Evolutionary conservation across 768 basidiomycete species (phyloP).

Genomic region (Auricularia sp.): DNA sequence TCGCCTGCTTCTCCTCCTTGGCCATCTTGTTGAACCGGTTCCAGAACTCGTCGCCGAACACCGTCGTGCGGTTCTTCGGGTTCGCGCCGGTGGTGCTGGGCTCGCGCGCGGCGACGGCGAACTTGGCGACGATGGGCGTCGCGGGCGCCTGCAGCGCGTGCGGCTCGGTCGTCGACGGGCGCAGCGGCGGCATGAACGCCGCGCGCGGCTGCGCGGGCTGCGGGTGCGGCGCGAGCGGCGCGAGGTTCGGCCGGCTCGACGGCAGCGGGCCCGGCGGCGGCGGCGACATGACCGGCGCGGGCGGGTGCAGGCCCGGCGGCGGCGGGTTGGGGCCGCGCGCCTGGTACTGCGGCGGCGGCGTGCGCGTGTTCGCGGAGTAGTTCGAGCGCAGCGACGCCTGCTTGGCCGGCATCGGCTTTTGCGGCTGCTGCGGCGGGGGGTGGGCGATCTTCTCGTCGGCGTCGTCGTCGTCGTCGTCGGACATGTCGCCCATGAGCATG

Average conservation of each 20-base stretch:
- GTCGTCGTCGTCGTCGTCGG: conserved; percentile 37
- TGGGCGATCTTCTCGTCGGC: conserved; percentile 26
- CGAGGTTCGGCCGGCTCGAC: background rate
- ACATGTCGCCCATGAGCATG: conserved; percentile 34
- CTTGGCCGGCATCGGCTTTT: background rate
- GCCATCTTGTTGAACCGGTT: conserved; percentile 77
- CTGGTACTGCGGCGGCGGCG: conserved; percentile 10
- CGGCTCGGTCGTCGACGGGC: conserved; percentile 24
- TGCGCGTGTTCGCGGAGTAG: conserved; percentile 2
- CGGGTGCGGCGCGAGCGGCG: background rate
- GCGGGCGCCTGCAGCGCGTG: conserved; percentile 70
- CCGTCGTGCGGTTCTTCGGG: conserved; percentile 44
- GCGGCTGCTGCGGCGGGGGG: background rate
- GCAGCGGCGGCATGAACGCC: conserved; percentile 1
- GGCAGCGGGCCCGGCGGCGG: background rate
- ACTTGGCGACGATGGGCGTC: conserved; percentile 71
- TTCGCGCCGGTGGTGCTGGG: conserved; percentile 31
- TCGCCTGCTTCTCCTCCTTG: conserved; percentile 50
- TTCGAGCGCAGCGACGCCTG: background rate
- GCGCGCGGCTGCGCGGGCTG: background rate
- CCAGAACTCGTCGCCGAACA: conserved; percentile 81
- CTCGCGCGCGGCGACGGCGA: conserved; percentile 44
- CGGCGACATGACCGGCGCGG: background rate
- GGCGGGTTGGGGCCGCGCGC: conserved; percentile 31
- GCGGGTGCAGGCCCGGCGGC: background rate